Evolutionary conservation across 345 rosid species (phyloP), one percentile per base, ranked within the genome.

Genomic region (Lumnitzera racemosa): DNA sequence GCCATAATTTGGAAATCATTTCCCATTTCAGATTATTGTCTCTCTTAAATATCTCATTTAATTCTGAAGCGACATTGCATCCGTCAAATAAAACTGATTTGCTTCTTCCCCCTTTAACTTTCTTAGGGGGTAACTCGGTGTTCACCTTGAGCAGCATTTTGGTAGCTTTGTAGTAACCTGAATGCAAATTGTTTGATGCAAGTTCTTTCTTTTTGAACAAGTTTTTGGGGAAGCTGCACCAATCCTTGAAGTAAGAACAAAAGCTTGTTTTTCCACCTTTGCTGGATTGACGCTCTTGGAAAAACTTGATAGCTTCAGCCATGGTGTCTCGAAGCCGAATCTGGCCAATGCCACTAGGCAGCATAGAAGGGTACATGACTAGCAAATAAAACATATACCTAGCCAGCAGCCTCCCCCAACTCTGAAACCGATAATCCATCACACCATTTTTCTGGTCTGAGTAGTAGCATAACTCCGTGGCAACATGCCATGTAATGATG

Each of bases 61-160:
- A 7, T 5, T 15, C 23, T 13, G 51, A 61, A 9, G 61, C 64
- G 3, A 73, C 51, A 65, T 49, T 31, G 62, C 75, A 69, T 5
- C 49, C 75, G 1, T 70, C 72, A 2, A 73, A 70, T 57, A 73
- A 11, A 53, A 73, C 71, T 2, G 75, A 73, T 46, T 70, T 70
- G 68, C 78, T 70, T 12, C 67, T 70, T 11, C 61, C 73, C 3
- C 58, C 78, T 52, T 70, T 64, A 16, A 69, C 67, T 29, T 29
- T 59, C 1, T 25, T 15, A 0, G 67, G 67, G 12, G 49, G 55
- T 20, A 65, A 65, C 29, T 11, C 46, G 0, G 63, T 59, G 58
- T 62, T 66, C 62, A 56, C 72, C 0, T 65, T 36, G 1, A 61
- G 20, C 67, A 76, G 24, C 63, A 11, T 15, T 0, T 13, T 17